These are phyloP conservation scores for Aquilaria sinensis DNA, from an alignment of 345 rosid species.

Conservation along the genomic window DNA sequence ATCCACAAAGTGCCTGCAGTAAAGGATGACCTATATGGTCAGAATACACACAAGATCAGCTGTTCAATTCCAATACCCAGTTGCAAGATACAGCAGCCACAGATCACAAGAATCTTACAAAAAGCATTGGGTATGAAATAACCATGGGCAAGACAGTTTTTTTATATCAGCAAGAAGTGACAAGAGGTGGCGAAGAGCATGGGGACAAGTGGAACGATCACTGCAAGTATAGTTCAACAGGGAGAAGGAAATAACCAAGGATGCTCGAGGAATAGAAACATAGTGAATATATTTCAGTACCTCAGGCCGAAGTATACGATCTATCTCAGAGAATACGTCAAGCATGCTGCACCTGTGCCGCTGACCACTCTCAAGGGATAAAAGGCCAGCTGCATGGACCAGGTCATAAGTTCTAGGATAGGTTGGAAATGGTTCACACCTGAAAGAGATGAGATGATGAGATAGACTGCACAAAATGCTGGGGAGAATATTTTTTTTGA, in stretches of 20 bases:
- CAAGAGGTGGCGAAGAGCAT: too few species aligned
- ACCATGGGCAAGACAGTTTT: too few species aligned
- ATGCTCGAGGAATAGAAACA: too few species aligned
- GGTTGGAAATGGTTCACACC: constrained; percentile 96
- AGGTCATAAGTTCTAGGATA: constrained; percentile 95
- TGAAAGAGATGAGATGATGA: constrained; percentile 20
- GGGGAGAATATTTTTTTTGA: not conserved
- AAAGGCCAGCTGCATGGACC: constrained; percentile 81
- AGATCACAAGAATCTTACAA: not conserved
- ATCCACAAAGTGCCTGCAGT: too few species aligned
- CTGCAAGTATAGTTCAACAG: too few species aligned
- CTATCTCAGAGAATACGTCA: constrained; percentile 73
- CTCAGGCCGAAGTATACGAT: constrained; percentile 97
- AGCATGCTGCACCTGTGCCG: constrained; percentile 44
- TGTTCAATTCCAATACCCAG: too few species aligned
- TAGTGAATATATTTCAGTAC: constrained; percentile 26
- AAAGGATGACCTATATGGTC: too few species aligned
- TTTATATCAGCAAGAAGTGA: too few species aligned
- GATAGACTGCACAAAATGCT: not conserved
- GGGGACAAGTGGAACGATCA: too few species aligned
- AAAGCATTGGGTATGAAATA: too few species aligned
- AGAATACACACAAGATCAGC: too few species aligned
- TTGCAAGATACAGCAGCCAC: not conserved
- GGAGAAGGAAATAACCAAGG: too few species aligned
- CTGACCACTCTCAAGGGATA: constrained; percentile 52